Evolutionary conservation across 2,329 filamentous ascomycete genomes (phyloP).

Genomic region (Xylaria sp.): DNA sequence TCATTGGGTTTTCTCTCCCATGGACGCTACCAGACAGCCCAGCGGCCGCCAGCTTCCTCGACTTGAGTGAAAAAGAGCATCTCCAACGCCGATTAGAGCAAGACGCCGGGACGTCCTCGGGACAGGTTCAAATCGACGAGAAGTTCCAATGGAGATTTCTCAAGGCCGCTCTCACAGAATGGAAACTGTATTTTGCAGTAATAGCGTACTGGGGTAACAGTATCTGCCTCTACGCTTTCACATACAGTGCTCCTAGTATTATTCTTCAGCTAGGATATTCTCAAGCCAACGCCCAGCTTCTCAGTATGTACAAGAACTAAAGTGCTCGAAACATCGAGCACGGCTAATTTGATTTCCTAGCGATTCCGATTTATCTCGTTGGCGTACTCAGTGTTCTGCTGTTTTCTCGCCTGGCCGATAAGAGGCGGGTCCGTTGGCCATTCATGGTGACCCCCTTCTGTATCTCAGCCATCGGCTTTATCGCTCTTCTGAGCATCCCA

Average conservation of each 20-base stretch:
- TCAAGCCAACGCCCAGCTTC: constrained; percentile 1
- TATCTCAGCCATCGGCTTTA: constrained; percentile 4
- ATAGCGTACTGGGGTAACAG: constrained; percentile 8
- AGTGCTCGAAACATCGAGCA: not conserved
- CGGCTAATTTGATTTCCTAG: not conserved
- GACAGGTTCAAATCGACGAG: constrained; percentile 3
- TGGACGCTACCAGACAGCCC: constrained; percentile 5
- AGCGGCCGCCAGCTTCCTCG: not conserved
- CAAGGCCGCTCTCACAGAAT: constrained; percentile 1
- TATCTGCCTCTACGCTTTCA: constrained; percentile 5
- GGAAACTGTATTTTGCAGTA: constrained; percentile 3
- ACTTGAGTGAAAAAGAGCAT: not conserved
- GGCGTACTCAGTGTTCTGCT: constrained; percentile 1
- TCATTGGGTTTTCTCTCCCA: not conserved
- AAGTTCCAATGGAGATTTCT: constrained; percentile 10
- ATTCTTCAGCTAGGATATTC: constrained; percentile 7
- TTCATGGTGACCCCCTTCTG: not conserved
- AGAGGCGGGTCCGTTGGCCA: not conserved
- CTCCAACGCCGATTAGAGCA: not conserved
- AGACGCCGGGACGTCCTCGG: constrained; percentile 3
- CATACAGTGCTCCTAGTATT: constrained; percentile 7
- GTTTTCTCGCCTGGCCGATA: not conserved
- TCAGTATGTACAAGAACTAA: not conserved
- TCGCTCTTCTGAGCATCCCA: constrained; percentile 3
- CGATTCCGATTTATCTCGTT: constrained; percentile 2